Evolutionary conservation across 352 stramenopile genomes (phyloP).

Genomic region (Phytopythium ostracodes): DNA sequence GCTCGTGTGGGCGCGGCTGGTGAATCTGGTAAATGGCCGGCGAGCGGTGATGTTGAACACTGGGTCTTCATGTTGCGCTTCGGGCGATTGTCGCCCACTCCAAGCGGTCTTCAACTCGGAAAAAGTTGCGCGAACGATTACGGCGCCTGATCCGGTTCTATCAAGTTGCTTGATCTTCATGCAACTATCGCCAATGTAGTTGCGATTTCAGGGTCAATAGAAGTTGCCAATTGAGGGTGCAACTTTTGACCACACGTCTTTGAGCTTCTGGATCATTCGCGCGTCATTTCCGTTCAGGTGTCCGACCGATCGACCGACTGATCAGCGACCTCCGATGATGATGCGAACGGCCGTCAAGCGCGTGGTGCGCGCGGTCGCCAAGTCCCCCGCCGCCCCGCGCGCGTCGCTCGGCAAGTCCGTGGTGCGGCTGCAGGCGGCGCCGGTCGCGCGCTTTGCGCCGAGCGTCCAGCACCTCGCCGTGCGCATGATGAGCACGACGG

Average conservation of each 20-base stretch:
- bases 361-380: slow-evolving; percentile 23
- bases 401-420: slow-evolving; percentile 12
- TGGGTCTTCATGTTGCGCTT: not conserved
- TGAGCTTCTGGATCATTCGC: slow-evolving; percentile 4
- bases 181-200: not conserved
- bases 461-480: slow-evolving; percentile 30
- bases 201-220: not conserved
- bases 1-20: not conserved
- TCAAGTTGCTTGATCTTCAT: not conserved
- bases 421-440: slow-evolving; percentile 14
- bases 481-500: slow-evolving; percentile 29
- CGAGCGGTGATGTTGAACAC: not conserved
- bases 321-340: slow-evolving; percentile 22
- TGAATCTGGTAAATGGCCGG: not conserved
- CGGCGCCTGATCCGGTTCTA: not conserved
- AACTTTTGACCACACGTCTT: not conserved
- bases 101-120: not conserved
- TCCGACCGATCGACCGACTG: not conserved
- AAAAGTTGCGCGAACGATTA: not conserved
- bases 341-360: slow-evolving; percentile 46
- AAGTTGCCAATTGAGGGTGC: slow-evolving; percentile 4
- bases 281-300: slow-evolving; percentile 7
- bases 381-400: slow-evolving; percentile 10
- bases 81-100: not conserved
- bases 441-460: slow-evolving; percentile 13